Conservation (phyloP, 1,284 basidiomycete species). For the Hypsizygus ulmarius region DNA sequence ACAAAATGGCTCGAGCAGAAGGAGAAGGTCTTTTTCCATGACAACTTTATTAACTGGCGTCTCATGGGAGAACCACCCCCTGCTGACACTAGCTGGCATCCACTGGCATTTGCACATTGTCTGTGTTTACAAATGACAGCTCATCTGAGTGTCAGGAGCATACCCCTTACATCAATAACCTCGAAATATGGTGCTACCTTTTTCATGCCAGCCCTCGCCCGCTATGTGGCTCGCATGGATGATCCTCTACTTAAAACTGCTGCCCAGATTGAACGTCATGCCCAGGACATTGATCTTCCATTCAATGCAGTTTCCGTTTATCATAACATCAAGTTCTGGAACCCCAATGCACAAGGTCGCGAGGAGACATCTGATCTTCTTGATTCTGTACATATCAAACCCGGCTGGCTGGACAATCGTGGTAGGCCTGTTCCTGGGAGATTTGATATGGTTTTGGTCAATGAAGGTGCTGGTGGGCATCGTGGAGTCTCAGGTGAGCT, state of each 20-base stretch:
- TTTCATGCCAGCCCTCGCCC: conserved; percentile 6
- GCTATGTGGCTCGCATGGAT: conserved; percentile 6
- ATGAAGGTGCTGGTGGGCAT: neutral
- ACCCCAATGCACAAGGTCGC: conserved; percentile 5
- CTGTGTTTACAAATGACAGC: conserved; percentile 1
- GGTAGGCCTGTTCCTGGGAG: conserved; percentile 13
- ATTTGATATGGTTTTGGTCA: conserved; percentile 17
- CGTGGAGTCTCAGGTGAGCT: conserved; percentile 8
- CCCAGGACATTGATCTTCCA: conserved; percentile 7
- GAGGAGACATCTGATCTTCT: conserved; percentile 9
- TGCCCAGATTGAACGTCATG: conserved; percentile 2
- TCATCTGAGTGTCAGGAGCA: neutral
- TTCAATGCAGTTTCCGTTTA: conserved; percentile 8
- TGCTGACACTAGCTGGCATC: neutral
- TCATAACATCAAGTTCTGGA: conserved; percentile 10
- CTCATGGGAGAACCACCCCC: neutral
- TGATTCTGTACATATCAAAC: conserved; percentile 16
- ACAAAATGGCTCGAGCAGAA: conserved; percentile 28
- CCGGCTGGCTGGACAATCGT: conserved; percentile 2
- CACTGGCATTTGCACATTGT: neutral
- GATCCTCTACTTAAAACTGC: neutral
- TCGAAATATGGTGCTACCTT: conserved; percentile 2
- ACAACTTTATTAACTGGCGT: conserved; percentile 2
- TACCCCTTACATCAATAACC: neutral
- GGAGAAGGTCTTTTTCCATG: conserved; percentile 6